These are phyloP conservation scores for Lodderomyces oxycetoniae DNA, from an alignment of 1,139 yeast species.

Conservation along the genomic window DNA sequence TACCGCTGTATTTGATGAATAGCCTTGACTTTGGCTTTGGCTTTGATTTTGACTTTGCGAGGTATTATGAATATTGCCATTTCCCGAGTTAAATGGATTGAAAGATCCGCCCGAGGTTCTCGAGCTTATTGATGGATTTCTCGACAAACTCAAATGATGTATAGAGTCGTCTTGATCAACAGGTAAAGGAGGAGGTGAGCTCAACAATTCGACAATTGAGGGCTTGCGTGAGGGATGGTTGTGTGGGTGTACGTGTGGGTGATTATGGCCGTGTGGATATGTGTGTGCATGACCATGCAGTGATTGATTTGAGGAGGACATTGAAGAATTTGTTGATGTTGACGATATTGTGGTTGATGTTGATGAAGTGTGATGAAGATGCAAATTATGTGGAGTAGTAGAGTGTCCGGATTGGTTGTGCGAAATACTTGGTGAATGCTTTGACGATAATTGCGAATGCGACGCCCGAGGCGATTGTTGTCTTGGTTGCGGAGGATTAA, in stretches of 20 bases:
- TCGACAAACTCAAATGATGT: conserved; percentile 38
- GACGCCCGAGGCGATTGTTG: conserved; percentile 10
- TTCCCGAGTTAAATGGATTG: conserved; percentile 7
- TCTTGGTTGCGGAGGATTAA: conserved; percentile 13
- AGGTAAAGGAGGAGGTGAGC: conserved; percentile 77
- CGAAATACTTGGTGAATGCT: conserved; percentile 9
- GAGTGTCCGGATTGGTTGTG: conserved; percentile 9
- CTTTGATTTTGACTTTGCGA: conserved; percentile 2
- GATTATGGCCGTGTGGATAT: neutral
- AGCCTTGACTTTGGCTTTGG: neutral
- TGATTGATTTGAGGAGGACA: conserved; percentile 3
- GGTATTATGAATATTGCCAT: conserved; percentile 2
- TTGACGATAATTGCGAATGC: conserved; percentile 1
- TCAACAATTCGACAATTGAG: conserved; percentile 76
- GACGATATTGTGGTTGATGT: conserved; percentile 4
- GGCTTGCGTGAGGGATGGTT: conserved; percentile 46
- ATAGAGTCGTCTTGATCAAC: conserved; percentile 28
- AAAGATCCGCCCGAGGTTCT: conserved; percentile 19
- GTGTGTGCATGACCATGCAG: conserved; percentile 2
- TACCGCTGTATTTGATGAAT: conserved; percentile 17
- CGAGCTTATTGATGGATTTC: conserved; percentile 40
- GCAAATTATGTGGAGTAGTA: conserved; percentile 2
- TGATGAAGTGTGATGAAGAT: conserved; percentile 2
- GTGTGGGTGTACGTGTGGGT: conserved; percentile 2
- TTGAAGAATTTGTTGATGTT: conserved; percentile 2